Conservation (phyloP, 2,329 filamentous ascomycete genomes). For the Fusarium sp. region DNA sequence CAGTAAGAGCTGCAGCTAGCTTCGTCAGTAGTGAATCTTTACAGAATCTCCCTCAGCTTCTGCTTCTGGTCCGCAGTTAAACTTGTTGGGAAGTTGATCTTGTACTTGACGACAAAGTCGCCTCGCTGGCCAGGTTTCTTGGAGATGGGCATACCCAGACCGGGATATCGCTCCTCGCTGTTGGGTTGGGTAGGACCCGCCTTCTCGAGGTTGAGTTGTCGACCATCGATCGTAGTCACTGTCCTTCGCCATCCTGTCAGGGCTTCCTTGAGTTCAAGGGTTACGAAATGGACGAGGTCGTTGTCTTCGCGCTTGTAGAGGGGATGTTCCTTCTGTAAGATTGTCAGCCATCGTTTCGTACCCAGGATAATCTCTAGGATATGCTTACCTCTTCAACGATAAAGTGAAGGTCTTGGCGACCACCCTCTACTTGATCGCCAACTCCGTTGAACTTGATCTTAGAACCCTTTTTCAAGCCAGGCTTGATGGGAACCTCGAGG, state of each 20-base stretch:
- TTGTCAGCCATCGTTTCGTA: conserved; percentile 56
- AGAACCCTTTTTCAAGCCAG: conserved; percentile 93
- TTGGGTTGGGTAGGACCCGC: conserved; percentile 87
- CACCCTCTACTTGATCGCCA: conserved; percentile 97
- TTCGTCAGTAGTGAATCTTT: conserved; percentile 36
- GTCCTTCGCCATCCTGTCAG: conserved; percentile 93
- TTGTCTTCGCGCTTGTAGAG: conserved; percentile 90
- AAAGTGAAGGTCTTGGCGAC: conserved; percentile 95
- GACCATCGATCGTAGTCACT: conserved; percentile 93
- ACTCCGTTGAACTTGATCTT: conserved; percentile 99
- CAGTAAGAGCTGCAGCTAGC: conserved; percentile 9
- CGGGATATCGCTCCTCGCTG: conserved; percentile 83
- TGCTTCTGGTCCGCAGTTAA: conserved; percentile 84
- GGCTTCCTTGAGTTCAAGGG: conserved; percentile 91
- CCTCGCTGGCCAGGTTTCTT: conserved; percentile 89
- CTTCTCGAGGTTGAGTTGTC: conserved; percentile 83
- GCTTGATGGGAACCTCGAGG: conserved; percentile 94
- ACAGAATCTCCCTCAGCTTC: conserved; percentile 83
- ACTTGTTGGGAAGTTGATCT: conserved; percentile 89
- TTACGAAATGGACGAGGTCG: conserved; percentile 82
- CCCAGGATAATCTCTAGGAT: neutral
- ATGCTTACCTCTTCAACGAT: conserved; percentile 88
- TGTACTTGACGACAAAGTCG: conserved; percentile 89
- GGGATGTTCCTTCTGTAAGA: conserved; percentile 82
- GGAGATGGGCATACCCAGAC: conserved; percentile 92